Base-by-base conservation (phyloP, 331 rosid genomes). In the Ulmus americana region DNA sequence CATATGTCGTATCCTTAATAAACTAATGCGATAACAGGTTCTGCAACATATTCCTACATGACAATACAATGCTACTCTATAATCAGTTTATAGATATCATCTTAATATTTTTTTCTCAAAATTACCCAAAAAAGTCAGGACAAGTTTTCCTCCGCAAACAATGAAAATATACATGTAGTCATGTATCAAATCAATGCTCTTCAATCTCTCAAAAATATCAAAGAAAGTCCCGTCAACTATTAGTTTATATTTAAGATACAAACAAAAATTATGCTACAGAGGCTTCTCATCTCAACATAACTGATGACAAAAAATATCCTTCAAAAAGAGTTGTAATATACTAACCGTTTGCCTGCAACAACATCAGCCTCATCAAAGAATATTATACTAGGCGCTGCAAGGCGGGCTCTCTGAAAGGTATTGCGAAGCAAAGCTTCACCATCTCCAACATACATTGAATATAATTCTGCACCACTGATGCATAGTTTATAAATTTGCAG, bases 361-460 rank as follows among this genome's bases (percentile, higher is more conserved):
- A 83, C 88, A 56, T 92, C 98, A 22, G 85, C 98, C 80, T 92
- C 97, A 59, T 92, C 98, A 67, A 92, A 87, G 83, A 89, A 82
- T 70, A 92, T 68, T 77, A 89, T 86, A 78, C 97, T 89, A 39
- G 94, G 96, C 14, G 97, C 97, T 1, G 88, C 95, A 65, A 92
- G 94, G 54, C 88, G 85, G 28, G 98, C 97, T 76, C 89, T 86
- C 52, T 77, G 84, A 76, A 92, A 92, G 55, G 96, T 87, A 70
- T 80, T 82, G 14, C 98, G 95, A 61, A 89, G 82, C 66, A 86
- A 67, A 65, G 88, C 95, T 80, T 92, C 98, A 58, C 97, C 97
- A 69, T 86, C 98, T 61, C 98, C 98, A 47, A 89, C 97, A 62
- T 89, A 92, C 98, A 85, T 92, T 2, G 98, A 92, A 63, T 71